phyloP scores from a whole-genome alignment of 1,139 yeast species.

The Magnusiomyces paraingens region DNA sequence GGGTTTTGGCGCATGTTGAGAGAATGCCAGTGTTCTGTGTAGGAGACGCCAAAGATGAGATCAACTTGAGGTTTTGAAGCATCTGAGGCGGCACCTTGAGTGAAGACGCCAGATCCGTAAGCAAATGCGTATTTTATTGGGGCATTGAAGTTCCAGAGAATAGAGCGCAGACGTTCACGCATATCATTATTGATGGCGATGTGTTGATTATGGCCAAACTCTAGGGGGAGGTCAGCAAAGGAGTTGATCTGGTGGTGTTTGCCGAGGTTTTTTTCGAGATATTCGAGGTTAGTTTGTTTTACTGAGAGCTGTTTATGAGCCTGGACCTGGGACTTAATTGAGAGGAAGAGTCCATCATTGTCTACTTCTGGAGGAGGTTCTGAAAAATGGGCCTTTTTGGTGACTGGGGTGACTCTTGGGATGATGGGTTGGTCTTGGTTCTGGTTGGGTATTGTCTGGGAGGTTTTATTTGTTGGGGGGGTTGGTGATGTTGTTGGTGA shows the following conservation, averaged over 20 bases:
- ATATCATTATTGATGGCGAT: constrained; percentile 42
- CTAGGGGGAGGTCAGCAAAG: constrained; percentile 46
- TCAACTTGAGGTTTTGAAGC: constrained; percentile 66
- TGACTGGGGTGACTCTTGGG: not conserved
- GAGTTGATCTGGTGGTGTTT: constrained; percentile 29
- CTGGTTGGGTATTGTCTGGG: too few relatives aligned
- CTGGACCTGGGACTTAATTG: not conserved
- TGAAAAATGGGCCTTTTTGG: constrained; percentile 3
- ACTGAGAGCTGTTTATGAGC: not conserved
- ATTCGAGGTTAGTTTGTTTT: constrained; percentile 14
- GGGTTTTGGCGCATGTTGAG: constrained; percentile 59
- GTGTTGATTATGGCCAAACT: constrained; percentile 55
- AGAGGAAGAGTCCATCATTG: not conserved
- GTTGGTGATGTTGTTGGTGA: too few relatives aligned
- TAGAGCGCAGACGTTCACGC: constrained; percentile 43
- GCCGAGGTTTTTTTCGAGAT: constrained; percentile 23
- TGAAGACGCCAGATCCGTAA: constrained; percentile 91
- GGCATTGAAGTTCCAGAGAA: constrained; percentile 55
- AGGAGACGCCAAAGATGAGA: constrained; percentile 75
- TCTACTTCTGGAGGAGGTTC: constrained; percentile 3
- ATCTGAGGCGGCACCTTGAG: constrained; percentile 50
- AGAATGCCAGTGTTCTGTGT: constrained; percentile 69
- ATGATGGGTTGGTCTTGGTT: too few relatives aligned
- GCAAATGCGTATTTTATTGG: constrained; percentile 78
- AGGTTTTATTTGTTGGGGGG: too few relatives aligned